phyloP scores from a whole-genome alignment of 2,329 filamentous ascomycete species.

The Exophiala spinifera region DNA sequence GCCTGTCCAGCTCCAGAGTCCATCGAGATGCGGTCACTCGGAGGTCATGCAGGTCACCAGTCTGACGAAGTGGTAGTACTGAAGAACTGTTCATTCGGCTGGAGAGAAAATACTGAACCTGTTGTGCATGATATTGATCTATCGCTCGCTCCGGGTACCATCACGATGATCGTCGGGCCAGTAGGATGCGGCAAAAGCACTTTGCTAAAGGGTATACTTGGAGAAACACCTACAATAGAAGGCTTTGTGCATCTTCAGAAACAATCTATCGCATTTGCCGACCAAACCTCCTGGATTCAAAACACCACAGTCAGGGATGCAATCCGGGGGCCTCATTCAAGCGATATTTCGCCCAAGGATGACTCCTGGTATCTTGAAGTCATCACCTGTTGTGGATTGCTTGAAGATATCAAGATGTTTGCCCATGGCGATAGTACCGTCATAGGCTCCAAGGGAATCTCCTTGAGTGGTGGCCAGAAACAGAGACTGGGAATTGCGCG shows the following conservation, averaged over 20 bases:
- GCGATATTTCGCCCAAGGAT: constrained; percentile 16
- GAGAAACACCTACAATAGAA: constrained; percentile 19
- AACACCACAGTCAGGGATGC: constrained; percentile 25
- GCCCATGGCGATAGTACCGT: constrained; percentile 26
- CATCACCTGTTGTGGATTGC: constrained; percentile 29
- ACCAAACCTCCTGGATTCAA: constrained; percentile 28
- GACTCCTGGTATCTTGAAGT: constrained; percentile 31
- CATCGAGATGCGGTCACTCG: constrained; percentile 11
- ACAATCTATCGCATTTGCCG: constrained; percentile 21
- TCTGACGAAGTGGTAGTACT: constrained; percentile 27
- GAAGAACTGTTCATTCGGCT: constrained; percentile 47
- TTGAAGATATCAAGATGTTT: constrained; percentile 27
- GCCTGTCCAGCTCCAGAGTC: not conserved
- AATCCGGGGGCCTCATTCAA: constrained; percentile 27
- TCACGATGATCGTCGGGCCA: constrained; percentile 32
- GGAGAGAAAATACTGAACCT: constrained; percentile 43
- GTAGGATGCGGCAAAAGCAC: constrained; percentile 31
- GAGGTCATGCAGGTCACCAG: not conserved
- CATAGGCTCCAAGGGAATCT: constrained; percentile 29
- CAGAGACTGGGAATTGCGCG: constrained; percentile 46
- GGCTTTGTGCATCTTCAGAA: constrained; percentile 22
- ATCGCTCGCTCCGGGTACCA: constrained; percentile 10
- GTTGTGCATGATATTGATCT: constrained; percentile 29
- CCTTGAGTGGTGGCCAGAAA: constrained; percentile 33
- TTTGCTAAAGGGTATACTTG: constrained; percentile 25